phyloP scores from a whole-genome alignment of 2,329 filamentous ascomycete species.

The Clarireedia hainanense region DNA sequence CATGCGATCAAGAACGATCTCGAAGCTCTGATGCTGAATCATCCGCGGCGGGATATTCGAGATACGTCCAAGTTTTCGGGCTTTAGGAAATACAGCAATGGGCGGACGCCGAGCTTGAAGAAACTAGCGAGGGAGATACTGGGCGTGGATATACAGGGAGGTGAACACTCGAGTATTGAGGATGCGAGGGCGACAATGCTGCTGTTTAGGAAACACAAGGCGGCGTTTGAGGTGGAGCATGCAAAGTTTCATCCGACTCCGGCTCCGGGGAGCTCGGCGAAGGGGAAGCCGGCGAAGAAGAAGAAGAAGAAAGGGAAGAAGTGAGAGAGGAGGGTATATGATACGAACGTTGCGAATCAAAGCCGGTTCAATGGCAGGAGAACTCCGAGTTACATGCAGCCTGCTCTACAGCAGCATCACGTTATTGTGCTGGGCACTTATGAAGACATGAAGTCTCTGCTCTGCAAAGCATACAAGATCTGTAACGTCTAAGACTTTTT shows the following conservation, averaged over 20 bases:
- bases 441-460: neutral
- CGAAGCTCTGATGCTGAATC: constrained; percentile 65
- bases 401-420: too few species aligned
- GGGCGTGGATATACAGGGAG: constrained; percentile 54
- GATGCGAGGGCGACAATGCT: constrained; percentile 90
- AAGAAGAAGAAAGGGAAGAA: constrained; percentile 33
- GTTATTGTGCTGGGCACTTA: neutral
- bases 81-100: constrained; percentile 62
- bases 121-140: constrained; percentile 50
- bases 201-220: constrained; percentile 75
- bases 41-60: constrained; percentile 69
- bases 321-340: constrained; percentile 3
- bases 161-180: constrained; percentile 58
- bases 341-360: neutral
- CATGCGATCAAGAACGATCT: constrained; percentile 78
- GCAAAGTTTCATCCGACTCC: constrained; percentile 52
- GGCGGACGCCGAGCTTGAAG: constrained; percentile 60
- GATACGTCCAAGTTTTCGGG: constrained; percentile 74
- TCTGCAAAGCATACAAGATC: neutral
- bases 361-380: neutral
- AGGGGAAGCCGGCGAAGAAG: constrained; percentile 31
- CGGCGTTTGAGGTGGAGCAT: constrained; percentile 76
- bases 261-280: constrained; percentile 17
- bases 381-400: neutral
- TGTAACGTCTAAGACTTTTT: neutral